Base-by-base conservation (phyloP, 805 yeast species). In the Zygotorulaspora florentina region DNA sequence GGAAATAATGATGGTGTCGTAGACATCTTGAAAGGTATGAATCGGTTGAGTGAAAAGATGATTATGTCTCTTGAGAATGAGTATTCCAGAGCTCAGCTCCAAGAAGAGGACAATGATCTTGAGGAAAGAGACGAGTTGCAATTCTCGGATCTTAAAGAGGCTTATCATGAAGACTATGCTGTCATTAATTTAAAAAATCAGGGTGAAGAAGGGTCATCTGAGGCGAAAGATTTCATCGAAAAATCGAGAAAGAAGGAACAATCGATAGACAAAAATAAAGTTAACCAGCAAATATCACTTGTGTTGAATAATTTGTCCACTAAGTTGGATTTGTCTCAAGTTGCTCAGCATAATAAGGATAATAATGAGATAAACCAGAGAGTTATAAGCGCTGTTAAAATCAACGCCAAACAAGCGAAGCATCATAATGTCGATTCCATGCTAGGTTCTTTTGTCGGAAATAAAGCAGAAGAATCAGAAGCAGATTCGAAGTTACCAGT, bases 1-100 rank as follows among this genome's bases (percentile, higher is more conserved):
- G 80, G 82, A 38, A 67, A 72, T 34, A 76, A 76, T 38, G 96
- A 87, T 52, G 68, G 69, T 35, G 79, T 89, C 55, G 74, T 87
- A 13, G 79, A 85, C 13, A 80, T 89, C 15, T 73, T 93, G 70
- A 76, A 85, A 54, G 87, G 95, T 51, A 89, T 91, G 93, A 91
- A 91, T 67, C 77, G 89, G 48, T 70, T 91, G 40, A 84, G 95
- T 60, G 81, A 87, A 47, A 80, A 89, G 53, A 84, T 91, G 85
- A 79, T 91, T 52, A 72, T 73, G 38, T 75, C 79, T 34, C 59
- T 75, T 51, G 75, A 74, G 37, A 73, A 69, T 42, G 73, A 71
- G 46, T 67, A 70, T 44, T 64, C 68, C 0, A 64, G 73, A 47
- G 50, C 64, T 8, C 63, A 62, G 6, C 61, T 68, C 6, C 66